Base-by-base conservation (phyloP, 164 flowering plant genomes). In the Warburgia ugandensis region DNA sequence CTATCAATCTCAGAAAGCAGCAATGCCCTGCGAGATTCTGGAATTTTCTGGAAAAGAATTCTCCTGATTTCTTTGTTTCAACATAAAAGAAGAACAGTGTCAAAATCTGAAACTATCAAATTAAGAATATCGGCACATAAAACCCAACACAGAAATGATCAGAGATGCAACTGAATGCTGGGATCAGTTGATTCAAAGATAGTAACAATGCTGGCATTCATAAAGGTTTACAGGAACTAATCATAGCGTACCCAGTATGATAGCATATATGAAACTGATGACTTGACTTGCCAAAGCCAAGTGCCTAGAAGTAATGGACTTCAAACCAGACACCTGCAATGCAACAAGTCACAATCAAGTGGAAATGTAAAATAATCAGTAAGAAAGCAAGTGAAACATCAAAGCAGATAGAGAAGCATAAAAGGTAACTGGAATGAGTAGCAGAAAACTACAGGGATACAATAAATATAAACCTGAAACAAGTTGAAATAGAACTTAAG, bases 241-340 rank as follows among this genome's bases (percentile, higher is more conserved):
- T 29, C 31, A 61, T 31, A 26, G 68, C 81, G 9, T 78, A 94
- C 99, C 99, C 64, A 97, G 94, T 55, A 89, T 77, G 48, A 89
- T 77, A 32, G 80, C 75, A 70, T 72, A 75, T 27, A 61, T 66
- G 58, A 89, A 94, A 60, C 94, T 81, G 63, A 86, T 81, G 28
- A 94, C 97, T 67, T 94, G 99, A 70, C 99, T 94, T 45, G 99
- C 94, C 65, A 94, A 64, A 50, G 99, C 99, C 76, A 94, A 73
- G 65, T 94, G 97, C 54, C 83, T 89, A 37, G 99, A 73, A 12
- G 97, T 89, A 51, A 94, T 94, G 33, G 99, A 89, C 76, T 80
- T 94, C 81, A 94, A 73, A 52, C 99, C 97, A 59, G 99, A 81
- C 43, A 94, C 96, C 99, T 94, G 79, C 61, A 78, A 36, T 39